These are phyloP conservation scores for Digitaria exilis DNA, from an alignment of 202 grass and related monocot genomes.

Conservation along the genomic window DNA sequence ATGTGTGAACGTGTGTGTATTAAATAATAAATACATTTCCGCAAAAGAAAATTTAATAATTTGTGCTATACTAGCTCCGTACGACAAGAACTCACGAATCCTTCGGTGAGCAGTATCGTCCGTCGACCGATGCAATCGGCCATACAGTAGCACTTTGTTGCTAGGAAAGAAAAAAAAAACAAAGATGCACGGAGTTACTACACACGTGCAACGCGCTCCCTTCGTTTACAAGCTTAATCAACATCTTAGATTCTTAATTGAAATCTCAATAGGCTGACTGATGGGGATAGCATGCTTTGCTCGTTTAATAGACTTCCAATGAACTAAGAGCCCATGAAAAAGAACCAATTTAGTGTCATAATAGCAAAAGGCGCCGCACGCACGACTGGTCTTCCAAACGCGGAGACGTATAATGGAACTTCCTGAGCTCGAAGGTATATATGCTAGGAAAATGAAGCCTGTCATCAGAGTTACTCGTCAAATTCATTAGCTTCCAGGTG, in stretches of 20 bases:
- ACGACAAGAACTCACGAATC: not conserved
- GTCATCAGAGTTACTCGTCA: not conserved
- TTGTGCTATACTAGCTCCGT: not conserved
- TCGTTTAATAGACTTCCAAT: not conserved
- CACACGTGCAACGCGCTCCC: not conserved
- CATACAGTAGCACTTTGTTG: not conserved
- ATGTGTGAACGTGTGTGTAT: no score
- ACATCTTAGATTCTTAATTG: not conserved
- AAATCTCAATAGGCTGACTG: not conserved
- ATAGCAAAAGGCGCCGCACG: not conserved
- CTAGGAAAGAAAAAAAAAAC: not conserved
- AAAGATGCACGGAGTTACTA: not conserved
- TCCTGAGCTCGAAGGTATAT: not conserved
- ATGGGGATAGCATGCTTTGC: not conserved
- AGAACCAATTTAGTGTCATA: not conserved
- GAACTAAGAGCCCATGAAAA: not conserved
- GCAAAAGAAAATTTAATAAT: no score
- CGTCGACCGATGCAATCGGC: not conserved
- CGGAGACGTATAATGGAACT: not conserved
- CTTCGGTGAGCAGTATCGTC: no score
- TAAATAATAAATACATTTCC: no score
- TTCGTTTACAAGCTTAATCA: not conserved
- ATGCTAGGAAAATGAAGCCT: not conserved
- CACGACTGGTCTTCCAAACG: not conserved
- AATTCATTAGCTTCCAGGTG: not conserved